Percentiles rank a stretch among this genome's conserved stretches.
Evolutionary conservation across 2,329 filamentous ascomycete genomes (phyloP).

Genomic region (Penicillium sp.): DNA sequence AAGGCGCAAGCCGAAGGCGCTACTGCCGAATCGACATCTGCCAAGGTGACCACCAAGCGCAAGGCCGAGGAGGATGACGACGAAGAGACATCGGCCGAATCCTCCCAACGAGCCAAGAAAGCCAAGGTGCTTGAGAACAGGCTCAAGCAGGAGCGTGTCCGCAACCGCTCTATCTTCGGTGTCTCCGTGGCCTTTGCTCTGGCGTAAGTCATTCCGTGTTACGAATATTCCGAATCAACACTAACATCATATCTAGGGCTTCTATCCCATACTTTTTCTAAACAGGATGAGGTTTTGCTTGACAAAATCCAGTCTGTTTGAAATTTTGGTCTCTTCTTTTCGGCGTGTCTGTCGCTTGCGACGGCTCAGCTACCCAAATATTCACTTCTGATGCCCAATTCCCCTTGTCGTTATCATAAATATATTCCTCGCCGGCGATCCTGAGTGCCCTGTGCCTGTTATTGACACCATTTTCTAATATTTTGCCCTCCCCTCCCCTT

Average conservation of each 20-base stretch:
- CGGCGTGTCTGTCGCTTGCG: conserved; percentile 8
- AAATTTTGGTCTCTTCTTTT: not conserved
- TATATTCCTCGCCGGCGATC: conserved; percentile 25
- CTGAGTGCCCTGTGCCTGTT: conserved; percentile 17
- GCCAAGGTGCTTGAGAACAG: conserved; percentile 69
- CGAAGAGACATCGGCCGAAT: conserved; percentile 39
- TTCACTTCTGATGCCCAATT: conserved; percentile 16
- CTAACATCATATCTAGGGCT: conserved; percentile 37
- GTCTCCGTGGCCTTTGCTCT: conserved; percentile 83
- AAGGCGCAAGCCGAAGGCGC: conserved; percentile 45
- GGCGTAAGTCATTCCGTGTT: conserved; percentile 65
- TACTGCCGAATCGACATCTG: conserved; percentile 33
- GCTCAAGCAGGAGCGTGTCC: conserved; percentile 79
- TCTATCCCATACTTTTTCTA: conserved; percentile 52
- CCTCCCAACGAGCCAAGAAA: conserved; percentile 66
- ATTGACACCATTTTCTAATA: conserved; percentile 21
- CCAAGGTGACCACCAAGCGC: conserved; percentile 60
- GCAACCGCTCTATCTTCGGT: conserved; percentile 80
- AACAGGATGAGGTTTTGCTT: conserved; percentile 3
- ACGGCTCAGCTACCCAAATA: conserved; percentile 2
- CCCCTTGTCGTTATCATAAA: conserved; percentile 30
- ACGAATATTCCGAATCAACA: not conserved
- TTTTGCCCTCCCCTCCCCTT: conserved; percentile 5
- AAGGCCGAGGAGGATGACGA: conserved; percentile 64
- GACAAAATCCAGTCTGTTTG: not conserved